phyloP scores from a whole-genome alignment of 2,329 filamentous ascomycete genomes.

The Canariomyces notabilis region DNA sequence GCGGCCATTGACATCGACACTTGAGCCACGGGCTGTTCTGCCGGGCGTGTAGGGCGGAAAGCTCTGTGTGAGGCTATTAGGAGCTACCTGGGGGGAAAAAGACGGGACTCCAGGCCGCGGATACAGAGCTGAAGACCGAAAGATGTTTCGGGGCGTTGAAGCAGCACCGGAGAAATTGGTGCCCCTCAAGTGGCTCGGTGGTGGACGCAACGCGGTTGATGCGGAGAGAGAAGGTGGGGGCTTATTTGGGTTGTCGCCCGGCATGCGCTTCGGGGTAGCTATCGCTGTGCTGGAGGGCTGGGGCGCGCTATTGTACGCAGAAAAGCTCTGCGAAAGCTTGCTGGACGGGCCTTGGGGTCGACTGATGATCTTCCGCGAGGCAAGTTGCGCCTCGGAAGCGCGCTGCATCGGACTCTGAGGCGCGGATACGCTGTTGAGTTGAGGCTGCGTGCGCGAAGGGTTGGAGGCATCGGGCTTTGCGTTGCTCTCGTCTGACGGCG shows the following conservation, averaged over 20 bases:
- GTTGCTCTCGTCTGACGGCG: conserved; percentile 16
- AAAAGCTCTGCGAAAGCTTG: conserved; percentile 26
- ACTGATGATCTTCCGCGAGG: conserved; percentile 32
- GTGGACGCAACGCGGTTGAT: conserved; percentile 16
- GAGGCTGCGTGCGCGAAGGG: conserved; percentile 17
- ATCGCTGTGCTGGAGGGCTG: conserved; percentile 10
- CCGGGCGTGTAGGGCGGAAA: conserved; percentile 44
- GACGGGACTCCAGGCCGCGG: conserved; percentile 25
- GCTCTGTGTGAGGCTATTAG: conserved; percentile 43
- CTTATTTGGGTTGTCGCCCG: conserved; percentile 29
- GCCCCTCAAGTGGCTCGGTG: conserved; percentile 14
- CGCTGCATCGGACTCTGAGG: conserved; percentile 32
- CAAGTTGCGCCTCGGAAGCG: conserved; percentile 31
- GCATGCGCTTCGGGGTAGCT: conserved; percentile 21
- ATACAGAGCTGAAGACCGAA: conserved; percentile 29
- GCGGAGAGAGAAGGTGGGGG: conserved; percentile 9
- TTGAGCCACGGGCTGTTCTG: conserved; percentile 40
- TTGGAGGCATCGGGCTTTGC: conserved; percentile 10
- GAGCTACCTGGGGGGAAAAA: conserved; percentile 44
- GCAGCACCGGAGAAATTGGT: conserved; percentile 30
- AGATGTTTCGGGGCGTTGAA: conserved; percentile 31
- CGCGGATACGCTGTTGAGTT: conserved; percentile 24
- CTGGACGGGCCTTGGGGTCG: conserved; percentile 31
- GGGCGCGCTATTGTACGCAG: conserved; percentile 21
- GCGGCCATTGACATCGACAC: conserved; percentile 43